Conservation (phyloP, 306 rosid species). For the Rubus idaeus region DNA sequence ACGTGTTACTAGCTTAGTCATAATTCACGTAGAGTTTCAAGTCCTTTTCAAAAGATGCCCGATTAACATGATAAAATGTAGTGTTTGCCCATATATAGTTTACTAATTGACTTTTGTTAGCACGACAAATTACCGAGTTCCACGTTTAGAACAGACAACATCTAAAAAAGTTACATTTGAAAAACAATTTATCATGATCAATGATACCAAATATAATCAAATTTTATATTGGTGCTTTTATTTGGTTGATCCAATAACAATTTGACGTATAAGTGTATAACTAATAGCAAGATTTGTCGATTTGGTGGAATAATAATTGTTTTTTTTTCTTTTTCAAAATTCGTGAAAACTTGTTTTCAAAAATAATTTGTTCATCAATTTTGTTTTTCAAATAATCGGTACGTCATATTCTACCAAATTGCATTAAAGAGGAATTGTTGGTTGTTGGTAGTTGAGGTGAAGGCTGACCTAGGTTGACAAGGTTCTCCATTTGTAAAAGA, state of each 20-base stretch:
- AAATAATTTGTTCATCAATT: no score
- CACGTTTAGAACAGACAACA: not conserved
- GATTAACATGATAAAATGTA: not conserved
- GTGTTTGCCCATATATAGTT: not conserved
- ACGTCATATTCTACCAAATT: no score
- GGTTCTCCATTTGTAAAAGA: constrained; percentile 16
- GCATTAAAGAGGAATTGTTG: constrained; percentile 1
- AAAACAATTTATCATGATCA: not conserved
- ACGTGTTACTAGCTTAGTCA: constrained; percentile 2
- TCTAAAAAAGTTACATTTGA: not conserved
- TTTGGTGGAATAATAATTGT: no score
- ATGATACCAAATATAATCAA: constrained; percentile 3
- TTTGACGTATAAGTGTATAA: not conserved
- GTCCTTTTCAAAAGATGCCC: constrained; percentile 30
- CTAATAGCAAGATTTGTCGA: no score
- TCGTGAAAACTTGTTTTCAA: no score
- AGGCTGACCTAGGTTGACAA: constrained; percentile 6
- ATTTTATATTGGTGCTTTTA: not conserved
- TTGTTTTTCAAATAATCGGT: no score
- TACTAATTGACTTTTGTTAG: constrained; percentile 4
- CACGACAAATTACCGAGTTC: not conserved
- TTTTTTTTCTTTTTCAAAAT: no score
- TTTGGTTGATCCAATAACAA: not conserved
- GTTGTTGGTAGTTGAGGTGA: constrained; percentile 13
- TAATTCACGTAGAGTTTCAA: not conserved